phyloP scores from a whole-genome alignment of 257 asterid genomes.

The Nicotiana paniculata region DNA sequence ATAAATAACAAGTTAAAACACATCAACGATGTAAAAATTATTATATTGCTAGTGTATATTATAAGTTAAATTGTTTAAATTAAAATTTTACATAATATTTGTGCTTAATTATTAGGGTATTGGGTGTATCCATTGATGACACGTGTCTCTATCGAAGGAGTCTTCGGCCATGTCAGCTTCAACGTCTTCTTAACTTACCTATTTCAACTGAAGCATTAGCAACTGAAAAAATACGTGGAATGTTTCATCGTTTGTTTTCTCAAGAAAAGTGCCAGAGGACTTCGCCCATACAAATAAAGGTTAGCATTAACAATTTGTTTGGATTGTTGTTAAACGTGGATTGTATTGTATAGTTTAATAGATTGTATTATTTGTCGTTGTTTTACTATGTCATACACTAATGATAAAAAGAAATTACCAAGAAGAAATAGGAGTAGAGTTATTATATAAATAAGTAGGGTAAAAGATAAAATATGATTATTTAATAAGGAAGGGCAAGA shows the following conservation, averaged over 20 bases:
- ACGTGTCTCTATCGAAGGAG: slow-evolving; percentile 57
- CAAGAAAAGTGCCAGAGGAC: background rate
- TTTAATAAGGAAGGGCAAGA: no score
- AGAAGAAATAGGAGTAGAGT: no score
- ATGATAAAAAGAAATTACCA: no score
- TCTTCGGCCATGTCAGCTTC: slow-evolving; percentile 69
- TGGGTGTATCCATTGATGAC: slow-evolving; percentile 50
- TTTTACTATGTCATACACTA: no score
- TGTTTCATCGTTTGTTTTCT: slow-evolving; percentile 4
- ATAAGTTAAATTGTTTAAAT: no score
- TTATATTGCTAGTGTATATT: no score
- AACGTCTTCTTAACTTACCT: slow-evolving; percentile 59
- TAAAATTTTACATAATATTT: slow-evolving; percentile 30
- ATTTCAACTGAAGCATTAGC: slow-evolving; percentile 55
- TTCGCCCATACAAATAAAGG: slow-evolving; percentile 10
- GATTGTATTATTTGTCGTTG: no score
- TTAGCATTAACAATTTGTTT: background rate
- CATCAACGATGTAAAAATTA: background rate
- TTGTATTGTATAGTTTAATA: no score
- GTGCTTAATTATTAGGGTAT: slow-evolving; percentile 56
- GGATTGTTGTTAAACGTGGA: no score
- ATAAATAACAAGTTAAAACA: background rate
- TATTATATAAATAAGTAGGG: no score
- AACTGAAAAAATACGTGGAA: slow-evolving; percentile 33
- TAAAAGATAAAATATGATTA: no score